Base-by-base conservation (phyloP, 1,284 basidiomycete species). In the Takashimella koratensis region DNA sequence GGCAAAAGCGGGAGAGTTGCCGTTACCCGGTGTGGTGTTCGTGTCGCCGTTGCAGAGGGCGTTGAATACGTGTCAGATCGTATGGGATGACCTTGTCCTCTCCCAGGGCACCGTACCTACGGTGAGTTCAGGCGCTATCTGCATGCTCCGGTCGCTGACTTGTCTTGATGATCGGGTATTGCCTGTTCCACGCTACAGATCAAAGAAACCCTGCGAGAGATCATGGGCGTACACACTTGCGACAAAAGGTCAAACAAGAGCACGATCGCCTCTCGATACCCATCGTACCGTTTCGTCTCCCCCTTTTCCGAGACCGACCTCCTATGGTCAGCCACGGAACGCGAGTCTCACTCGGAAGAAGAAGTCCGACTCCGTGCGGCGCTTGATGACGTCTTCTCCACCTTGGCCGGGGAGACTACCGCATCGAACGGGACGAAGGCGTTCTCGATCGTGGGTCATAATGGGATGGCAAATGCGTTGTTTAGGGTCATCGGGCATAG, bases 361-460 rank as follows among this genome's bases (percentile, higher is more conserved):
- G 59, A 65, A 4, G 39, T 60, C 0, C 60, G 73, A 0, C 52
- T 63, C 4, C 66, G 64, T 24, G 52, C 61, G 25, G 51, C 56
- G 12, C 56, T 73, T 2, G 65, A 70, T 57, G 54, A 73, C 57
- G 56, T 75, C 40, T 74, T 75, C 42, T 61, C 67, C 3, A 62
- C 53, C 4, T 36, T 36, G 30, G 30, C 30, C 30, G 30, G 30
- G 16, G 30, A 36, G 16, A 16, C 8, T 36, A 16, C 8, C 8
- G 8, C 8, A 8, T 8, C 8, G 8, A 8, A 16, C 16, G 71
- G 73, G 36, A 16, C 60, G 0, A 43, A 48, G 4, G 64, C 66
- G 21, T 70, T 64, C 55, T 63, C 60, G 39, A 71, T 76, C 48
- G 75, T 74, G 1, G 67, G 64, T 2, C 75, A 76, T 43, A 62